Percentiles rank a stretch among this genome's conserved stretches.
Evolutionary conservation across 306 rosid genomes (phyloP).

Genomic region (Cyclanthera cordifolia): DNA sequence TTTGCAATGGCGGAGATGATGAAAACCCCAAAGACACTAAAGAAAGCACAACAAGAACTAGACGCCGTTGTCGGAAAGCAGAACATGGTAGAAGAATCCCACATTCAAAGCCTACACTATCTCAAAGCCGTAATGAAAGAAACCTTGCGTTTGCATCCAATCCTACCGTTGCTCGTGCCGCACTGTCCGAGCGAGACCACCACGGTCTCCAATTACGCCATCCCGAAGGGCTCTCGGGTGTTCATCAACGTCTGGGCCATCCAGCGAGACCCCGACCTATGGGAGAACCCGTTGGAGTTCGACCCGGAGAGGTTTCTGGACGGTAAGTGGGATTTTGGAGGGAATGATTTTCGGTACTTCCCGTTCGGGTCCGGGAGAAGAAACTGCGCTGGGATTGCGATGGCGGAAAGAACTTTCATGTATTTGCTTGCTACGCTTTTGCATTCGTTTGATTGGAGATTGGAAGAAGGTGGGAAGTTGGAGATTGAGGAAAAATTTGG

Average conservation of each 20-base stretch:
- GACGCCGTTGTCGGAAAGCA: slow-evolving; percentile 32
- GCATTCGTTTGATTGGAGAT: slow-evolving; percentile 54
- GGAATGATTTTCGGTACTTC: slow-evolving; percentile 45
- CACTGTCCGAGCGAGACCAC: slow-evolving; percentile 42
- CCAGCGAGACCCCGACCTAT: slow-evolving; percentile 51
- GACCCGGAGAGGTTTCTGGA: slow-evolving; percentile 50
- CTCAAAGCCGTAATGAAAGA: slow-evolving; percentile 64
- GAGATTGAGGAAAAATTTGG: slow-evolving; percentile 49
- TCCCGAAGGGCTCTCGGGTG: slow-evolving; percentile 49
- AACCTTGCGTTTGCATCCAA: slow-evolving; percentile 49
- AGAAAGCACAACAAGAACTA: slow-evolving; percentile 40
- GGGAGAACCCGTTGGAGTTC: slow-evolving; percentile 52
- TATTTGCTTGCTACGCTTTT: slow-evolving; percentile 39
- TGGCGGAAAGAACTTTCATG: slow-evolving; percentile 58
- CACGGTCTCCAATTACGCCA: slow-evolving; percentile 36
- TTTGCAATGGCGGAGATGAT: slow-evolving; percentile 55
- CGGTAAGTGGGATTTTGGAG: slow-evolving; percentile 39
- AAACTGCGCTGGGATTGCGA: slow-evolving; percentile 52
- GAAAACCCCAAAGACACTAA: slow-evolving; percentile 28
- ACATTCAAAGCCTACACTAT: slow-evolving; percentile 34
- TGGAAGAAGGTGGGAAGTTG: slow-evolving; percentile 24
- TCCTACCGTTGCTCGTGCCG: slow-evolving; percentile 39
- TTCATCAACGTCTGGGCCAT: slow-evolving; percentile 68
- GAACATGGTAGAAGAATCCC: slow-evolving; percentile 50
- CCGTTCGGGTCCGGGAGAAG: slow-evolving; percentile 78